Evolutionary conservation across 805 yeast genomes (phyloP), one percentile per base, ranked within the genome.

Genomic region (Myxozyma geophila): DNA sequence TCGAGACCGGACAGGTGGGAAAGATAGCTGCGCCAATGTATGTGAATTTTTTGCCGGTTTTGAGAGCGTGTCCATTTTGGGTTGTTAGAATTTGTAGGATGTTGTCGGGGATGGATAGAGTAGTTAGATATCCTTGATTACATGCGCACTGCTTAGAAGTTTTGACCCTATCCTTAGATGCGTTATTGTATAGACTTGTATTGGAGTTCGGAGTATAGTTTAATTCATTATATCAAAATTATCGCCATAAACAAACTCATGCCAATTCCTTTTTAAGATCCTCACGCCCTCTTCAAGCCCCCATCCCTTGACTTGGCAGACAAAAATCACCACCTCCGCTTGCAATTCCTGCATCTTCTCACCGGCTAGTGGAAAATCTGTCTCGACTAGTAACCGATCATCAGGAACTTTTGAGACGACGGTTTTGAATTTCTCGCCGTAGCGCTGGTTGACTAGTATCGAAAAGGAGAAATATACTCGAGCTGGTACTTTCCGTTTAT

Each of bases 11-110:
- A 6, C 77, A 81, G 62, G 74, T 87, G 46, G 91, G 92, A 1
- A 89, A 87, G 60, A 81, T 92, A 52, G 87, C 82, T 66, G 69
- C 85, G 37, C 98, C 98, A 0, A 78, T 87, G 50, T 93, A 92
- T 74, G 92, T 90, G 1, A 84, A 87, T 67, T 76, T 89, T 51
- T 70, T 92, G 41, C 96, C 97, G 0, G 63, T 89, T 0, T 77
- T 92, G 68, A 80, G 95, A 61, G 84, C 86, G 0, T 74, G 85
- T 15, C 96, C 96, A 0, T 85, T 90, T 87, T 90, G 88, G 1
- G 43, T 89, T 1, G 85, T 81, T 8, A 83, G 80, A 59, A n/a
- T 81, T 0, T 78, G 82, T 1, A 76, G 97, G 54, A 74, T 77
- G 62, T 63, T 84, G 9, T 83, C 92, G 7, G 90, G 92, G 1